Conservation (phyloP, 2,329 filamentous ascomycete genomes). For the Cordyceps pruinosa region DNA sequence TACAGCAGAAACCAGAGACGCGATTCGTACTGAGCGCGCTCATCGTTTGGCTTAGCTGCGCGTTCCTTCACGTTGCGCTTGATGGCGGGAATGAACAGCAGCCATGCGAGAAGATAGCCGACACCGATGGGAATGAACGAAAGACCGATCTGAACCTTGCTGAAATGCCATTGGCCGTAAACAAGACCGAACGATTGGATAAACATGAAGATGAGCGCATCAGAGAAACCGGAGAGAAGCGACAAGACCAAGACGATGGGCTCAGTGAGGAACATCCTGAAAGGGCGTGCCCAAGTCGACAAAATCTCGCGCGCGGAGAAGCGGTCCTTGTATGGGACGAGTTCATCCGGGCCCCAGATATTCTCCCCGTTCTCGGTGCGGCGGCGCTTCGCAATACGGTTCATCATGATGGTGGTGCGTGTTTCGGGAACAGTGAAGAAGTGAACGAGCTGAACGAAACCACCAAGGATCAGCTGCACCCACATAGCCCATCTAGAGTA, state of each 20-base stretch:
- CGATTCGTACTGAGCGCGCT: conserved; percentile 61
- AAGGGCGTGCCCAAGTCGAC: conserved; percentile 55
- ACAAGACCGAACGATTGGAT: conserved; percentile 65
- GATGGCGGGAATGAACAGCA: conserved; percentile 52
- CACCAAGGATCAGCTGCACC: conserved; percentile 78
- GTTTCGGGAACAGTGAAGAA: conserved; percentile 70
- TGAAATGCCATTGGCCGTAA: conserved; percentile 61
- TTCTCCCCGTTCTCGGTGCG: conserved; percentile 54
- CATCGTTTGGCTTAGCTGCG: conserved; percentile 42
- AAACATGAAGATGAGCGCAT: conserved; percentile 72
- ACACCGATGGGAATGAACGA: conserved; percentile 60
- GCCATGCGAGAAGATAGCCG: conserved; percentile 58
- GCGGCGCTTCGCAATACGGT: conserved; percentile 68
- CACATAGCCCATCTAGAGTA: conserved; percentile 58
- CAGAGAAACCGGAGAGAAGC: conserved; percentile 64
- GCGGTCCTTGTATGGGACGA: conserved; percentile 51
- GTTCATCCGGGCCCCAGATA: conserved; percentile 67
- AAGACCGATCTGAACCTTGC: conserved; percentile 48
- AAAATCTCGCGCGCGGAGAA: conserved; percentile 53
- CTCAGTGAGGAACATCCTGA: conserved; percentile 67
- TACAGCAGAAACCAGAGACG: conserved; percentile 60
- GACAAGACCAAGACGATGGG: conserved; percentile 67
- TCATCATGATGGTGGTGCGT: conserved; percentile 68
- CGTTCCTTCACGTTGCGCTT: conserved; percentile 46
- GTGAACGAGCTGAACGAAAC: conserved; percentile 59